Conservation (phyloP, 192 early-diverging fungal species). For the Coemansia sp. region DNA sequence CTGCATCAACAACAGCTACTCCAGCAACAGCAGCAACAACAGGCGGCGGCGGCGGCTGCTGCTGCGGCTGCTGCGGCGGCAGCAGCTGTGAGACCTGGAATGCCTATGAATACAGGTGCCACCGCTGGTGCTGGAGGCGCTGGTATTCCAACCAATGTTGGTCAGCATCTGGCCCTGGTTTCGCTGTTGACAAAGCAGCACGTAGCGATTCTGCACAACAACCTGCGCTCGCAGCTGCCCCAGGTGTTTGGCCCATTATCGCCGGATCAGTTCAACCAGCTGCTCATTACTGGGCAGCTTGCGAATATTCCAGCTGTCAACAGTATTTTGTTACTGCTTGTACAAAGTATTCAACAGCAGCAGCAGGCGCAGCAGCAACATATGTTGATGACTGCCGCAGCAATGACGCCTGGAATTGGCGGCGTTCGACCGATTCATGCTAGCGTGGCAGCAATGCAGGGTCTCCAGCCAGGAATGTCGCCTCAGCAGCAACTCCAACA, state of each 20-base stretch:
- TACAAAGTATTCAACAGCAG: slow-evolving; percentile 9
- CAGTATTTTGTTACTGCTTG: slow-evolving; percentile 7
- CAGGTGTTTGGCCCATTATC: slow-evolving; percentile 28
- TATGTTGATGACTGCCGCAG: slow-evolving; percentile 1
- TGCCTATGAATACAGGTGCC: slow-evolving; percentile 1
- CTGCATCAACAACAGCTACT: slow-evolving; percentile 27
- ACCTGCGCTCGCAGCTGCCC: slow-evolving; percentile 22
- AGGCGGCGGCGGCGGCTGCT: slow-evolving; percentile 33
- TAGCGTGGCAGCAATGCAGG: background rate
- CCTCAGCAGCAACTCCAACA: slow-evolving; percentile 28
- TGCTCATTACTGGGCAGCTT: slow-evolving; percentile 22
- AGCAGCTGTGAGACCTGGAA: background rate
- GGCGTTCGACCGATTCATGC: background rate
- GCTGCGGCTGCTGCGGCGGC: background rate
- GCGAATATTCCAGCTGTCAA: slow-evolving; percentile 22
- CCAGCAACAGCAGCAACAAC: slow-evolving; percentile 39
- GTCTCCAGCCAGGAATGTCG: slow-evolving; percentile 1
- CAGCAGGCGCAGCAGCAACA: slow-evolving; percentile 23
- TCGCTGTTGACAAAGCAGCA: slow-evolving; percentile 21
- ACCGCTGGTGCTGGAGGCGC: background rate
- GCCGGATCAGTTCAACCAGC: slow-evolving; percentile 28
- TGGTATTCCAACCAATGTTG: slow-evolving; percentile 4
- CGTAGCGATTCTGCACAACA: slow-evolving; percentile 22
- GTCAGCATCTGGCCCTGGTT: slow-evolving; percentile 33
- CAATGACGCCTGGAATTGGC: slow-evolving; percentile 1